Evolutionary conservation across 345 rosid species (phyloP).

Genomic region (Eucalyptus tenuipes): DNA sequence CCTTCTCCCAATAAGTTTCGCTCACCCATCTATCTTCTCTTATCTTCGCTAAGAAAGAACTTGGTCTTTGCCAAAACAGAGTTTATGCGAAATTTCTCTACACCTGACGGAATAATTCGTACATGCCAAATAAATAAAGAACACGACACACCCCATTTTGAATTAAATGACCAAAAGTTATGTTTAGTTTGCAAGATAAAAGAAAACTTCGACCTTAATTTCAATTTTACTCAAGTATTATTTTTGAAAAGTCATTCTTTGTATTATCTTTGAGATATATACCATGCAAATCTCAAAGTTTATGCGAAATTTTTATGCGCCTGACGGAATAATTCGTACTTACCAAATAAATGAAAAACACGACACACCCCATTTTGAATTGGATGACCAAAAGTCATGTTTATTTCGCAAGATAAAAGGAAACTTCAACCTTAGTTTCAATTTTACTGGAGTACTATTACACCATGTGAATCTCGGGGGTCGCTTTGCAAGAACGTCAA

Average conservation of each 20-base stretch:
- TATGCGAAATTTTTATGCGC: rapidly evolving
- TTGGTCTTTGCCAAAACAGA: neutral
- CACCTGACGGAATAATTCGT: rapidly evolving
- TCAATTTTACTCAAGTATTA: neutral
- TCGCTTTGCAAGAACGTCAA: neutral
- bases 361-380: neutral
- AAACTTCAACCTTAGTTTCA: neutral
- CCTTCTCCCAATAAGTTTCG: neutral
- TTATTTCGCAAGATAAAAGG: neutral
- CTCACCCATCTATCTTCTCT: neutral
- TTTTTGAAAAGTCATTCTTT: neutral
- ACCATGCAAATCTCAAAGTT: neutral
- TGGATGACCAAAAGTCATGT: neutral
- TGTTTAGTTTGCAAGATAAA: neutral
- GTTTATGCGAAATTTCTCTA: neutral
- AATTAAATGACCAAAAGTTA: neutral
- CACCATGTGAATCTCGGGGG: neutral
- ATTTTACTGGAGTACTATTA: neutral
- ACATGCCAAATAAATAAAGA: neutral
- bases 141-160: neutral
- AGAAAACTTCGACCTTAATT: neutral
- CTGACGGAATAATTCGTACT: rapidly evolving
- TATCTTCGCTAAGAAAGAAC: neutral
- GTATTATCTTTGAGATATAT: neutral
- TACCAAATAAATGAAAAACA: neutral